Conservation (phyloP, 129 eudicot genomes). For the Flaveria bidentis region DNA sequence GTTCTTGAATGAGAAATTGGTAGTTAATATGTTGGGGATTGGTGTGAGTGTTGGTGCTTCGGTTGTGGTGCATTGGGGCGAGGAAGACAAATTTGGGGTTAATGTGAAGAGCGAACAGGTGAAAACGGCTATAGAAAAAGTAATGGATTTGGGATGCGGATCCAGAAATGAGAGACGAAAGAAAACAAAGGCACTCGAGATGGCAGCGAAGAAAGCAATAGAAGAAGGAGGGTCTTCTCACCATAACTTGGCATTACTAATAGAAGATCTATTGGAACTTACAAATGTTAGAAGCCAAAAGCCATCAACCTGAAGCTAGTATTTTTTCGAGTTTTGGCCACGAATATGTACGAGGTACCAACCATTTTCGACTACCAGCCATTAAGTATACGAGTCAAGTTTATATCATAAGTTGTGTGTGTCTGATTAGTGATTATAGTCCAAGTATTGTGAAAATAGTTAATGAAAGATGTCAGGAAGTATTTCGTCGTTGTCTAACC, state of each 20-base stretch:
- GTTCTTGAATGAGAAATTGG: slow-evolving; percentile 36
- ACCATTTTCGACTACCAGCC: no score
- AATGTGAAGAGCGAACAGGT: slow-evolving; percentile 32
- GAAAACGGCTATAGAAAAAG: slow-evolving; percentile 23
- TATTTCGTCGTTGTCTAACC: no score
- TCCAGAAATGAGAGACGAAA: slow-evolving; percentile 33
- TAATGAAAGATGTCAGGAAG: no score
- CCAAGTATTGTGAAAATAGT: neutral
- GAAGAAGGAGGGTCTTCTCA: slow-evolving; percentile 39
- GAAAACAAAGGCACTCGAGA: slow-evolving; percentile 18
- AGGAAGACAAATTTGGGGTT: slow-evolving; percentile 28
- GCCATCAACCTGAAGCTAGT: no score
- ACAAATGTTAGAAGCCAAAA: slow-evolving; percentile 4
- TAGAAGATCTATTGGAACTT: slow-evolving; percentile 28
- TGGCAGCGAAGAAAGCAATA: slow-evolving; percentile 20
- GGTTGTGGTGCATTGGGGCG: slow-evolving; percentile 34
- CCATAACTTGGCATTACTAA: slow-evolving; percentile 29
- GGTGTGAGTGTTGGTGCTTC: slow-evolving; percentile 34
- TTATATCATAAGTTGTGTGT: no score
- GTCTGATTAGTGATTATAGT: neutral
- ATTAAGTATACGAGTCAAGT: no score
- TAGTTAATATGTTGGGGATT: slow-evolving; percentile 29
- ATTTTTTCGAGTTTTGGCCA: no score
- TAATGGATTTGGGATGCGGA: slow-evolving; percentile 19
- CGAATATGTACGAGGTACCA: no score